Percentiles rank a stretch among this genome's conserved stretches.
These are phyloP conservation scores for Coprinopsis sp. DNA, from an alignment of 768 basidiomycete species.

Conservation along the genomic window DNA sequence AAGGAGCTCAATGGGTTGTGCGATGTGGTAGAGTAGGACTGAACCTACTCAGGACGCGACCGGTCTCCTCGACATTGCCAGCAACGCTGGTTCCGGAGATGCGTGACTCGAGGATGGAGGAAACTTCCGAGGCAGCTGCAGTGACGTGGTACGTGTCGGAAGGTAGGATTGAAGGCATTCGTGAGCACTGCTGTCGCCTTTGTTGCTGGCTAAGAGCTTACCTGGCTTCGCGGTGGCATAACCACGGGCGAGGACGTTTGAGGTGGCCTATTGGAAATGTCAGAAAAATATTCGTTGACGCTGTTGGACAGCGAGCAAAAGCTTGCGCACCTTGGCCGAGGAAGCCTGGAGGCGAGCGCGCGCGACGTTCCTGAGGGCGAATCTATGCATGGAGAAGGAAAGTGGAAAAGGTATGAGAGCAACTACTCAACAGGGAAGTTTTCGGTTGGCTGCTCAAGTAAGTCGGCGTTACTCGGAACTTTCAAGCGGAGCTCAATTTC, in stretches of 20 bases:
- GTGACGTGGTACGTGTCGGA: conserved; percentile 32
- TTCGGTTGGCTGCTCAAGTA: conserved; percentile 30
- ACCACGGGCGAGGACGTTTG: conserved; percentile 60
- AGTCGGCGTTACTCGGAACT: conserved; percentile 47
- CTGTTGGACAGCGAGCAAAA: conserved; percentile 3
- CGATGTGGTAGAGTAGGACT: background rate
- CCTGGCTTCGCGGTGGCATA: conserved; percentile 99
- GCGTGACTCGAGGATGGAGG: conserved; percentile 97
- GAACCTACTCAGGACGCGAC: conserved; percentile 91
- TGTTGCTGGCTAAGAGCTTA: conserved; percentile 35
- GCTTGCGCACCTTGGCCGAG: conserved; percentile 50
- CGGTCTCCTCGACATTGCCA: conserved; percentile 97
- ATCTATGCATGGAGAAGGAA: conserved; percentile 67
- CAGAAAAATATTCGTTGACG: conserved; percentile 15
- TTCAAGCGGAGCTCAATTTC: conserved; percentile 37
- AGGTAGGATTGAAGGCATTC: conserved; percentile 15
- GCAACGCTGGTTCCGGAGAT: conserved; percentile 89
- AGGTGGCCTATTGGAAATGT: conserved; percentile 35
- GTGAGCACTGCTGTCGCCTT: conserved; percentile 16
- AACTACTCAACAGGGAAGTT: conserved; percentile 36
- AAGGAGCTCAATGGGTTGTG: conserved; percentile 19
- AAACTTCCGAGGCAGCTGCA: conserved; percentile 96
- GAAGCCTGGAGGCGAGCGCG: conserved; percentile 73
- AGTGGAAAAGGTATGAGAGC: conserved; percentile 37
- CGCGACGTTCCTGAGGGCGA: conserved; percentile 80